phyloP scores from a whole-genome alignment of 148 eudicot genomes.

The Pharnaceum exiguum region DNA sequence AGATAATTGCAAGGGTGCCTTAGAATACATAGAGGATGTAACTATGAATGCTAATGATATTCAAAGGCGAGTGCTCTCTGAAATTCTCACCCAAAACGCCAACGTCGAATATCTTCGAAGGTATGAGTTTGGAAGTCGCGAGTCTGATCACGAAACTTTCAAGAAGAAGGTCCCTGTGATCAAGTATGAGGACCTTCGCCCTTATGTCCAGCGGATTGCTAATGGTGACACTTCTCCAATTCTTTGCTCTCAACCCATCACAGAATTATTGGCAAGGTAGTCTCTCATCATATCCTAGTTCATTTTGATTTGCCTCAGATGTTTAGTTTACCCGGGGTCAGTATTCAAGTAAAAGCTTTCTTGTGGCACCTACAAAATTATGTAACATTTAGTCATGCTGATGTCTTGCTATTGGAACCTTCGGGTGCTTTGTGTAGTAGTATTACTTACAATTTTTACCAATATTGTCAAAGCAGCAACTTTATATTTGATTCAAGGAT shows the following conservation, averaged over 20 bases:
- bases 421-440: too few species aligned
- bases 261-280: slow-evolving; percentile 33
- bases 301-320: too few species aligned
- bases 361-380: too few species aligned
- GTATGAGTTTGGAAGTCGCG: slow-evolving; percentile 11
- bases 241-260: slow-evolving; percentile 24
- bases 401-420: too few species aligned
- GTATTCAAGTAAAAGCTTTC: too few species aligned
- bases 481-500: too few species aligned
- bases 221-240: slow-evolving; percentile 31
- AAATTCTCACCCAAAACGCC: slow-evolving; percentile 22
- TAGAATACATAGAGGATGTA: slow-evolving; percentile 23
- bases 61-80: slow-evolving; percentile 16
- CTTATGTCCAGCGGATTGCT: slow-evolving; percentile 23
- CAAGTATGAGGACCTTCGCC: slow-evolving; percentile 21
- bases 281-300: too few species aligned
- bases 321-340: too few species aligned
- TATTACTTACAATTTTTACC: too few species aligned
- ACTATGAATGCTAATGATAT: slow-evolving; percentile 23
- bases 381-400: too few species aligned
- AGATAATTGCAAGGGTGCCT: slow-evolving; percentile 16
- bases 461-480: too few species aligned
- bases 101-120: slow-evolving; percentile 22
- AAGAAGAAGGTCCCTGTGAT: slow-evolving; percentile 24
- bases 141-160: slow-evolving; percentile 15